phyloP scores from a whole-genome alignment of 345 rosid species.

The Moricandia arvensis region DNA sequence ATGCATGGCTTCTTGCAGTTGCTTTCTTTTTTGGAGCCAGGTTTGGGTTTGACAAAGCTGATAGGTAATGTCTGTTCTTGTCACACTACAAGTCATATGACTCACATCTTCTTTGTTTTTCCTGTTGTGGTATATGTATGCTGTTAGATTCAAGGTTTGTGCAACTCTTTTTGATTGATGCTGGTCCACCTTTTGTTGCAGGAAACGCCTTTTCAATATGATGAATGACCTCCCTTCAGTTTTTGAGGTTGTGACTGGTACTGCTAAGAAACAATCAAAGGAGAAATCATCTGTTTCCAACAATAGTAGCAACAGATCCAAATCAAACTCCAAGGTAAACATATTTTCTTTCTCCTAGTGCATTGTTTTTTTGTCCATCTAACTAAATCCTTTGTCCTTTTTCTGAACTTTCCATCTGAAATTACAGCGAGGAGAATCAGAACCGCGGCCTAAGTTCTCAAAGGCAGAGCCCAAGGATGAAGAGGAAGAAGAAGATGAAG shows the following conservation, averaged over 20 bases:
- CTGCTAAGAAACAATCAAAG: not conserved
- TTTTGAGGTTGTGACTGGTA: not conserved
- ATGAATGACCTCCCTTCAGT: not conserved
- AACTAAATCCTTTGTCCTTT: not conserved
- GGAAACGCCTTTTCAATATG: not conserved
- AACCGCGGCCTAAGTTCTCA: constrained; percentile 48
- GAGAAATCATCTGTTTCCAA: not conserved
- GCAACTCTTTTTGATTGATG: not conserved
- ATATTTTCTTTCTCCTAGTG: not conserved
- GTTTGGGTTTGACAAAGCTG: not conserved
- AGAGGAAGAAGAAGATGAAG: constrained; percentile 51
- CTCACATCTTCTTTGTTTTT: too few relatives aligned
- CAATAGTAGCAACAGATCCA: not conserved
- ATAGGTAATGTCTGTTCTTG: not conserved
- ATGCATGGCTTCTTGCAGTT: not conserved
- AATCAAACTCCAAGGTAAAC: not conserved
- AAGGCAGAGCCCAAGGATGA: constrained; percentile 47
- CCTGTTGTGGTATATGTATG: not conserved
- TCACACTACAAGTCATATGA: too few relatives aligned
- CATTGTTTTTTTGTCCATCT: not conserved
- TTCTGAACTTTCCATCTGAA: not conserved
- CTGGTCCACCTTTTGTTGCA: not conserved
- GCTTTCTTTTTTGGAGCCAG: not conserved
- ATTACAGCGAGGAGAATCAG: constrained; percentile 49
- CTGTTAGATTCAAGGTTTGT: not conserved